Evolutionary conservation across 2,329 filamentous ascomycete genomes (phyloP), one percentile per base, ranked within the genome.

Genomic region (Lachnellula subtilissima): DNA sequence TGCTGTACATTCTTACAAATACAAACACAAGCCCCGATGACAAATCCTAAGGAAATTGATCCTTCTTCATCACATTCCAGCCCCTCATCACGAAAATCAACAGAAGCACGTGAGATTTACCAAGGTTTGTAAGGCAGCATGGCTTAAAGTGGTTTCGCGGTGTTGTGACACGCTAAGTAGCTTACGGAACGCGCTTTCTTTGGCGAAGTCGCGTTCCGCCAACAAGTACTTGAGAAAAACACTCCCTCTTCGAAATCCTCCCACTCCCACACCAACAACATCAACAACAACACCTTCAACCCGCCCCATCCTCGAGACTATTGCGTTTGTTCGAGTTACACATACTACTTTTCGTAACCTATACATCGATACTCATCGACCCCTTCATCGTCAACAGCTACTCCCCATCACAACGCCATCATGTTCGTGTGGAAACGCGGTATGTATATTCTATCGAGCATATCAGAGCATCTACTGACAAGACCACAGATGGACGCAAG

Each of bases 401-500:
- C 51, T 46, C 49, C 28, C 36, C 50, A 39, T 49, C 52, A 62
- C 56, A 48, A 60, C 58, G 59, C 59, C 61, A 64, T 52, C 53
- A 71, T 71, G 69, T 71, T 64, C 58, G 69, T 71, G 58, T 67
- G 62, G 57, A 71, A 71, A 58, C 66, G 69, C 61, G 69, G 69
- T 71, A 67, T 64, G 68, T 66, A 59, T 45, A 54, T 35, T n/a
- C 25, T 19, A 35, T 37, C 22, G 19, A 11, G n/a, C 48, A 25
- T 28, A 42, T 17, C n/a, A 32, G 25, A 17, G 9, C 19, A 23
- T 35, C 23, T 40, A 40, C 63, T 64, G 45, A 67, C 56, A 14
- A 28, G 0, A 55, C 23, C 49, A 12, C 53, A 97, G 94, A 99
- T 83, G 93, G 93, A 78, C 94, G 94, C 81, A 96, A 97, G 81